Conservation (phyloP, 306 rosid genomes). For the Ammopiptanthus mongolicus region DNA sequence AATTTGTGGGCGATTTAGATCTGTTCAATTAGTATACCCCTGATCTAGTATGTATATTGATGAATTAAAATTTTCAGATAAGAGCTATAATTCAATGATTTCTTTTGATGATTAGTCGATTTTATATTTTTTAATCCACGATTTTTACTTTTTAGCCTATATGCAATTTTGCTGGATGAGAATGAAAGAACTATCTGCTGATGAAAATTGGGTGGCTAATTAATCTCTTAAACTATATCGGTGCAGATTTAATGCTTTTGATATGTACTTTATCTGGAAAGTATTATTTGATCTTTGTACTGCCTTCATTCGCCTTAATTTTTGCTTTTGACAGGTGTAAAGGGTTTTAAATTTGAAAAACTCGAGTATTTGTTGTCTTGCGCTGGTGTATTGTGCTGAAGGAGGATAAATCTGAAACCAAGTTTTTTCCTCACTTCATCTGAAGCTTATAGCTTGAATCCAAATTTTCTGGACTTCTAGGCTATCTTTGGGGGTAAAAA, state of each 20-base stretch:
- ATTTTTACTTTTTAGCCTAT: background rate
- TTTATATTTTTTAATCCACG: background rate
- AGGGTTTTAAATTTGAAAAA: background rate
- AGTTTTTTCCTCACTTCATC: background rate
- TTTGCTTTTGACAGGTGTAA: conserved; percentile 24
- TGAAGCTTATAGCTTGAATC: background rate
- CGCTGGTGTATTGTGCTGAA: background rate
- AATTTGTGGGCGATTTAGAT: conserved; percentile 3
- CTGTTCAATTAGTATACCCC: conserved; percentile 3
- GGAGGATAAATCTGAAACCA: background rate
- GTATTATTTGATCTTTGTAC: conserved; percentile 2
- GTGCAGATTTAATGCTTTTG: conserved; percentile 7
- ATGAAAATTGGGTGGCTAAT: background rate
- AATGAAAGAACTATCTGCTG: background rate
- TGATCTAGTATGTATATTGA: conserved; percentile 4
- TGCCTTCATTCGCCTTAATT: background rate
- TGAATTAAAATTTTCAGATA: background rate
- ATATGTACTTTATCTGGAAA: background rate
- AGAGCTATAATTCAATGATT: background rate
- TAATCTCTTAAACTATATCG: conserved; percentile 4
- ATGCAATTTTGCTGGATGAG: background rate
- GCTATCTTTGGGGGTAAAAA: background rate
- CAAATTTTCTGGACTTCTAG: background rate
- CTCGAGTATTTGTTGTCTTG: background rate
- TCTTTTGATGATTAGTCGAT: background rate